Evolutionary conservation across 2,329 filamentous ascomycete species (phyloP).

Genomic region (Nigrospora oryzae): DNA sequence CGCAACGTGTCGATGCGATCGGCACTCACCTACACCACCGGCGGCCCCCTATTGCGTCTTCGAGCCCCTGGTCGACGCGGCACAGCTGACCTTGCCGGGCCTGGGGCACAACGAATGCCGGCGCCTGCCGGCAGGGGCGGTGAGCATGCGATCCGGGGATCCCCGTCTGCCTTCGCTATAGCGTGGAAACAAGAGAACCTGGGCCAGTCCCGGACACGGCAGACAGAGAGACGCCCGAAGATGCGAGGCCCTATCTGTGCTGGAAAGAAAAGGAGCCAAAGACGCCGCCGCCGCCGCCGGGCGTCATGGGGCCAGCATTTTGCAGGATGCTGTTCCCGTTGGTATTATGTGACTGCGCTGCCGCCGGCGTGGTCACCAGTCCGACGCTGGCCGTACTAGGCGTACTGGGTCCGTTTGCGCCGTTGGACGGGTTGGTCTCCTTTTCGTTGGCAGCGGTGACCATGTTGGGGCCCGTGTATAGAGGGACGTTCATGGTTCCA

Average conservation of each 20-base stretch:
- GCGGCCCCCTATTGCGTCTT: too few species aligned
- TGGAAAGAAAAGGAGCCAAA: slow-evolving; percentile 3
- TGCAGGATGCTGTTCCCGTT: slow-evolving; percentile 52
- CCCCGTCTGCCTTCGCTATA: too few species aligned
- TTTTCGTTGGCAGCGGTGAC: slow-evolving; percentile 8
- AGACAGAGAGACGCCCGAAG: too few species aligned
- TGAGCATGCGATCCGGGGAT: too few species aligned
- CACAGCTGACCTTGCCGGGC: too few species aligned
- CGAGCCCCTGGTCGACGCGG: too few species aligned
- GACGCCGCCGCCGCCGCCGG: slow-evolving; percentile 64
- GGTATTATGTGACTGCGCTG: slow-evolving; percentile 43
- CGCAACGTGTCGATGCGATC: too few species aligned
- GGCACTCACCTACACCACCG: too few species aligned
- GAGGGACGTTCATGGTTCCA: slow-evolving; percentile 29
- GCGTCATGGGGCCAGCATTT: slow-evolving; percentile 66
- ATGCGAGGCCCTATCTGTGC: neutral
- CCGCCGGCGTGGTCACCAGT: slow-evolving; percentile 40
- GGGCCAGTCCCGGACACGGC: too few species aligned
- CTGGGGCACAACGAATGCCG: too few species aligned
- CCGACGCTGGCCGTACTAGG: slow-evolving; percentile 58
- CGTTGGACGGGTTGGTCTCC: slow-evolving; percentile 32
- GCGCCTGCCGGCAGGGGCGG: too few species aligned
- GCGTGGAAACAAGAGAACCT: too few species aligned
- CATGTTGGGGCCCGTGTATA: neutral
- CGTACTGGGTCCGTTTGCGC: slow-evolving; percentile 40